Base-by-base conservation (phyloP, 2,329 filamentous ascomycete species). In the Rutstroemia sp. region DNA sequence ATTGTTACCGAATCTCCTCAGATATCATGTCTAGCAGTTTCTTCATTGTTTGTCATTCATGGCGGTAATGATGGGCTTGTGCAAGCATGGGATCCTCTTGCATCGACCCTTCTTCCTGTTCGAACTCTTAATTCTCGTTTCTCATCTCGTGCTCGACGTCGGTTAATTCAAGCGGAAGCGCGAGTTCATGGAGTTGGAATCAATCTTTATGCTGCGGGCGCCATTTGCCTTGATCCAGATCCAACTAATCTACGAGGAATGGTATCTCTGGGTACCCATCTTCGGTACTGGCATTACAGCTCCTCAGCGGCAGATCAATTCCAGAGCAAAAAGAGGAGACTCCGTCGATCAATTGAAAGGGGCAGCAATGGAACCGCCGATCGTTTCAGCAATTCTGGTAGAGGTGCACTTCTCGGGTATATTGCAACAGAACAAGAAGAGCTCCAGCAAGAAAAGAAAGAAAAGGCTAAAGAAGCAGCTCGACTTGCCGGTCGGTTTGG, bases 21-120 rank as follows among this genome's bases (percentile, higher is more conserved):
- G 67, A 84, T 97, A 17, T 89, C 91, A 0, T 89, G 85, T 59
- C 72, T 99, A 16, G 94, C 87, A 5, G 71, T 96, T 48, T 90
- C 91, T 1, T 88, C 90, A 1, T 76, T 99, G 16, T 95, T 95
- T 68, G 73, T 99, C 16, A 88, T 97, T 6, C 89, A 96, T 69
- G 94, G 94, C 50, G 94, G 94, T 25, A 96, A 88, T 63, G 94
- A 99, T 72, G 92, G 94, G 0, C 80, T 97, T 3, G 92, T 96
- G 4, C 94, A 97, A 70, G 89, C 91, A 5, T 99, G 94, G 94
- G 94, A 99, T 73, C 89, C 88, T n/a, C 76, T 99, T 48, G 89
- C 86, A 1, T 97, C 92, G 2, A 87, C 80, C 0, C 72, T 79
- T 17, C 83, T 86, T 19, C 89, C 94, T 0, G 80, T 97, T 51